Base-by-base conservation (phyloP, 202 grass and related monocot genomes). In the Tripidium arundinaceum region DNA sequence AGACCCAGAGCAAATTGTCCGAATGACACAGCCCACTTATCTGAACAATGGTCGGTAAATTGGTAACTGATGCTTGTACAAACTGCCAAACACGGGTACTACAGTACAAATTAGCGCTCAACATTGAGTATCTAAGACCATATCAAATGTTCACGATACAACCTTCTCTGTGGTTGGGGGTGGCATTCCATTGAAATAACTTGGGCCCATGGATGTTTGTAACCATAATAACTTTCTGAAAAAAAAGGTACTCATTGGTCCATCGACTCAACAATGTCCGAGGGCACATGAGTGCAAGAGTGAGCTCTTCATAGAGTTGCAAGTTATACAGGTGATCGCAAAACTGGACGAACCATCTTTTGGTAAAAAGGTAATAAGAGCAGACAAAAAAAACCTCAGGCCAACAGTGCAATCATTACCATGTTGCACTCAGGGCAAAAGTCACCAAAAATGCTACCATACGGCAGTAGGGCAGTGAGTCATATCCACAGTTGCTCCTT, bases 401-500 rank as follows among this genome's bases (percentile, higher is more conserved):
- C 25, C 15, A 16, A 77, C 71, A 77, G 60, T 41, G 31, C 37
- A 60, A n/a, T 81, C 81, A 62, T 49, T 43, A 76, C 42, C 65
- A 76, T 54, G 62, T 79, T 24, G 13, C 59, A 64, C 12, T 60
- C 52, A 45, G 65, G 78, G n/a, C 46, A 80, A 68, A 45, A 81
- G 25, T 38, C 41, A 81, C 70, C 72, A 70, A 83, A 82, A 83
- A 52, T 80, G 57, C 29, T 70, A 28, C 63, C 70, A 77, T 60
- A 45, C 21, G 28, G 21, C 45, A 15, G 79, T 46, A 14, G 15
- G 18, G n/a, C 36, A 40, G 79, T 28, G 58, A 29, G 76, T 83
- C 58, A 97, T 88, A 93, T 89, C 94, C 90, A 93, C 46, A 97
- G 47, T 62, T 80, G 86, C 45, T 94, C 91, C 72, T 81, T 88